phyloP scores from a whole-genome alignment of 1,139 yeast species.

The Candida smagusa region DNA sequence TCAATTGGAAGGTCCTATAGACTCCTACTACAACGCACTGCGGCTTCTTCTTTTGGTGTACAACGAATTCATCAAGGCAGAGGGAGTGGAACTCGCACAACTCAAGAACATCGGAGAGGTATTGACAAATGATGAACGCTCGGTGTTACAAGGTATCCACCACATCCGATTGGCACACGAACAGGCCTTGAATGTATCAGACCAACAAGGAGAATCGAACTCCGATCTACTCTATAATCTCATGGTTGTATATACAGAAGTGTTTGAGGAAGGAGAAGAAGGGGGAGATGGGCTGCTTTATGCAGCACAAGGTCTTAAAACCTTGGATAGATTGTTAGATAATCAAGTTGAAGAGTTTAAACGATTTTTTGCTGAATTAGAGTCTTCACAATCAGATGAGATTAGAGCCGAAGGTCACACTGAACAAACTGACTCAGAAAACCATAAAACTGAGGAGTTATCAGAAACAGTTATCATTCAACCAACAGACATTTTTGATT shows the following conservation, averaged over 20 bases:
- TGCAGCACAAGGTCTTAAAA: conserved; percentile 6
- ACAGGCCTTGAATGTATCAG: conserved; percentile 25
- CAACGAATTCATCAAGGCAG: conserved; percentile 39
- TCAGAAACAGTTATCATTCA: conserved; percentile 31
- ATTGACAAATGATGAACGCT: conserved; percentile 23
- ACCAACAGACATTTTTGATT: conserved; percentile 39
- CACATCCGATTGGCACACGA: conserved; percentile 39
- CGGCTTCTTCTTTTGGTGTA: conserved; percentile 50
- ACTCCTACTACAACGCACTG: conserved; percentile 47
- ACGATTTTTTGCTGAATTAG: conserved; percentile 27
- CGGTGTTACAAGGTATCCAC: conserved; percentile 38
- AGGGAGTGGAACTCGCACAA: conserved; percentile 37
- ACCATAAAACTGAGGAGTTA: conserved; percentile 16
- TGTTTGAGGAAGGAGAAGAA: conserved; percentile 33
- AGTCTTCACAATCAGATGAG: conserved; percentile 1
- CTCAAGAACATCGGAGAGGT: conserved; percentile 43
- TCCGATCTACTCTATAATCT: conserved; percentile 45
- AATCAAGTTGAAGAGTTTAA: conserved; percentile 25
- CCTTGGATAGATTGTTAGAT: conserved; percentile 17
- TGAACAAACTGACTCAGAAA: conserved; percentile 4
- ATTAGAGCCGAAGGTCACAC: background rate
- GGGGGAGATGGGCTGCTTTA: conserved; percentile 3
- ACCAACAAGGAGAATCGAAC: conserved; percentile 17
- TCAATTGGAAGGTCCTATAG: conserved; percentile 20
- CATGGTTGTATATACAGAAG: conserved; percentile 47